Evolutionary conservation across 805 yeast genomes (phyloP).

Genomic region (Starmerella davenportii): DNA sequence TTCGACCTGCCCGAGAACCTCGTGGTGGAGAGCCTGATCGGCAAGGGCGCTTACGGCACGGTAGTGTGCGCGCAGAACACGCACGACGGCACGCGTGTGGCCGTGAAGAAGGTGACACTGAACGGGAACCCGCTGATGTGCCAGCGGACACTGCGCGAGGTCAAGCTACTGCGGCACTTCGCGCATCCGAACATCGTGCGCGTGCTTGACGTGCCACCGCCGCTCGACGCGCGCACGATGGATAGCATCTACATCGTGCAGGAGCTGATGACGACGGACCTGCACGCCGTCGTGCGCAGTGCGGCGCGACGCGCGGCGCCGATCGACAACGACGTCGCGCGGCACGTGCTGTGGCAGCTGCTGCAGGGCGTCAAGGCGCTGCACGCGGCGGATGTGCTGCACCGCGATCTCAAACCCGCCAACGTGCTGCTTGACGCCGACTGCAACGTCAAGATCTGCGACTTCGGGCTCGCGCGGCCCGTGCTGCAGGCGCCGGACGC

Average conservation of each 20-base stretch:
- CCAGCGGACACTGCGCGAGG: slow-evolving; percentile 71
- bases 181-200: slow-evolving; percentile 86
- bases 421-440: slow-evolving; percentile 85
- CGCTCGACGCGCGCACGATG: slow-evolving; percentile 54
- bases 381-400: slow-evolving; percentile 83
- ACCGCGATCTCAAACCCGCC: slow-evolving; percentile 89
- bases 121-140: slow-evolving; percentile 81
- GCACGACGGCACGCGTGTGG: slow-evolving; percentile 78
- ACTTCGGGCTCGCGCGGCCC: slow-evolving; percentile 90
- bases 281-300: slow-evolving; percentile 90
- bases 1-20: neutral
- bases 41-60: slow-evolving; percentile 93
- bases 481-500: slow-evolving; percentile 55
- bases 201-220: slow-evolving; percentile 76
- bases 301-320: slow-evolving; percentile 41
- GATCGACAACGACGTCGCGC: slow-evolving; percentile 85
- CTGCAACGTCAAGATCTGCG: slow-evolving; percentile 91
- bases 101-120: slow-evolving; percentile 86
- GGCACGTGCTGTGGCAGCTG: slow-evolving; percentile 78
- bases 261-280: slow-evolving; percentile 95
- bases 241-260: slow-evolving; percentile 65
- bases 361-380: slow-evolving; percentile 79
- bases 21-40: slow-evolving; percentile 40
- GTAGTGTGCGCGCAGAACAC: slow-evolving; percentile 76
- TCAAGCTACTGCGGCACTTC: slow-evolving; percentile 74